Evolutionary conservation across 176 grass and related monocot genomes (phyloP), one percentile per base, ranked within the genome.

Genomic region (Puccinellia tenuiflora): DNA sequence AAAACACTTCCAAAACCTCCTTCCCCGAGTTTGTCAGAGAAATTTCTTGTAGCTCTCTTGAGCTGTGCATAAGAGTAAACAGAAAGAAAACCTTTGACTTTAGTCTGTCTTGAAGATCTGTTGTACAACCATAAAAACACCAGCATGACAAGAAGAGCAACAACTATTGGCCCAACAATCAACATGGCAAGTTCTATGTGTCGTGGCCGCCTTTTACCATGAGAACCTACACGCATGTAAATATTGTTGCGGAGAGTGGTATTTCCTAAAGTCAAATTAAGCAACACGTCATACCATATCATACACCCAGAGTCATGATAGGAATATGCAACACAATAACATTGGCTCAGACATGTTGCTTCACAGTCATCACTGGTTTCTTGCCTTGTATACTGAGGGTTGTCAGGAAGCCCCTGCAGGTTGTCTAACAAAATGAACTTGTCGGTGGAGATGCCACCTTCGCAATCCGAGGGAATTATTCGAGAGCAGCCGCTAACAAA

Each of bases 241-340:
- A 84, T 77, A 28, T 76, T 48, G 6, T 0, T 53, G 18, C 25
- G 33, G 0, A 24, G 73, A 67, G 10, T 59, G 26, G 26, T 26
- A 75, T 83, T 55, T 64, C 4, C 5, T 67, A 31, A 68, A 15
- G 4, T 84, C 60, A 59, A 66, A 55, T 86, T 78, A 57, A 79
- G 42, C 6, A 90, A 22, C 13, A 75, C 25, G 10, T n/a, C 25
- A 13, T 86, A 47, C 88, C 88, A 90, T 21, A 80, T 55, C 67
- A 62, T 68, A 43, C 88, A 90, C 38, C 46, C 74, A 43, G 7
- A 73, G 0, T 35, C 16, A 21, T 73, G 25, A 67, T 77, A 84
- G 1, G 84, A 81, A 75, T 83, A 90, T 48, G 88, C 88, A 15
- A 71, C 71, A 3, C 88, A 87, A 33, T 75, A 87, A 71, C 88